These are phyloP conservation scores for Xylaria sp. DNA, from an alignment of 2,329 filamentous ascomycete genomes.

Conservation along the genomic window DNA sequence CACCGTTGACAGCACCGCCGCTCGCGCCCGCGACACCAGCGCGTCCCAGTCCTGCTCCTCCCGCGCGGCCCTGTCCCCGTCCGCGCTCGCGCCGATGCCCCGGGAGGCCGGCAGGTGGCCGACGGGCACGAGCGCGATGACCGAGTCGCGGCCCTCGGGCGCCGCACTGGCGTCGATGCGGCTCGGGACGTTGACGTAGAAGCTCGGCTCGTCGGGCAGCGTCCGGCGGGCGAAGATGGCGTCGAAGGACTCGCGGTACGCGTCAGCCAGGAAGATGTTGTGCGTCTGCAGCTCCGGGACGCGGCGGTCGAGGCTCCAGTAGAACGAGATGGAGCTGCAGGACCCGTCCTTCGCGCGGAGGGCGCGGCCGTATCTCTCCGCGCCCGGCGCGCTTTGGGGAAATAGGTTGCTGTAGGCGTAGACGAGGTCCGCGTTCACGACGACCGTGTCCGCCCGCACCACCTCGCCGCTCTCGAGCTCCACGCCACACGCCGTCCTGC, in stretches of 20 bases:
- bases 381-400: constrained; percentile 47
- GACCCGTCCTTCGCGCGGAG: constrained; percentile 60
- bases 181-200: constrained; percentile 79
- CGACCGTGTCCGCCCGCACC: constrained; percentile 68
- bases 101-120: constrained; percentile 66
- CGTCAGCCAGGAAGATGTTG: constrained; percentile 78
- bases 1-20: constrained; percentile 66
- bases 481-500: constrained; percentile 62
- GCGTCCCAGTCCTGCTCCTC: constrained; percentile 63
- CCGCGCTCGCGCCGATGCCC: constrained; percentile 25
- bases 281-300: constrained; percentile 70
- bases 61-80: constrained; percentile 41
- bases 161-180: constrained; percentile 71
- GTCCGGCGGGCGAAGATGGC: constrained; percentile 73
- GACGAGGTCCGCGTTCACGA: constrained; percentile 75
- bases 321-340: constrained; percentile 78
- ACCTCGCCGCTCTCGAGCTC: constrained; percentile 61
- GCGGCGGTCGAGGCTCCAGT: constrained; percentile 69
- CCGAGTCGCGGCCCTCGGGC: constrained; percentile 65
- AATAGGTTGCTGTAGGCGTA: constrained; percentile 77
- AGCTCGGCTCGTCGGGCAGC: constrained; percentile 71
- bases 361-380: constrained; percentile 43
- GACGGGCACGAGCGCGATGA: constrained; percentile 75
- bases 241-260: constrained; percentile 76
- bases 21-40: constrained; percentile 64